Evolutionary conservation across 2,329 filamentous ascomycete species (phyloP).

Genomic region (Botrytis fabae): DNA sequence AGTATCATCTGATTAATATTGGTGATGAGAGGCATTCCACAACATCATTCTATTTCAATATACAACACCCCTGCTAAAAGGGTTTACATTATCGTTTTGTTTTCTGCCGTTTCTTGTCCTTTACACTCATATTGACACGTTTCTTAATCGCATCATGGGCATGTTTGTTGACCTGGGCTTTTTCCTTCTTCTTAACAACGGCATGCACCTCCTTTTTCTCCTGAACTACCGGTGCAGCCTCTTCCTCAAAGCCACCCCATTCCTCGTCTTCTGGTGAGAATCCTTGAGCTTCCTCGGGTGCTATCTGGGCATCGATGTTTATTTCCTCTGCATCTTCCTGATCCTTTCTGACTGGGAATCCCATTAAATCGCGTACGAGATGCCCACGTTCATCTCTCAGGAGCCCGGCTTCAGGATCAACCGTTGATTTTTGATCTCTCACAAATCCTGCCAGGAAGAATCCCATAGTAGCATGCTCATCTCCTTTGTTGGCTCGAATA

Average conservation of each 20-base stretch:
- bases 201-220: constrained; percentile 43
- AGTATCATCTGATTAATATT: background rate
- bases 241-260: constrained; percentile 44
- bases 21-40: background rate
- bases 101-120: constrained; percentile 34
- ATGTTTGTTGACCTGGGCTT: constrained; percentile 21
- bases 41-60: background rate
- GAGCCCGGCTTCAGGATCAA: constrained; percentile 26
- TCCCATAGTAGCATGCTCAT: constrained; percentile 83
- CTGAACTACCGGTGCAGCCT: constrained; percentile 24
- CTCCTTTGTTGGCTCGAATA: constrained; percentile 78
- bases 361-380: constrained; percentile 48
- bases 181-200: constrained; percentile 40
- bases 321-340: constrained; percentile 29
- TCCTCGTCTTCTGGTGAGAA: constrained; percentile 34
- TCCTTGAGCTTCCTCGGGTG: background rate
- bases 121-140: constrained; percentile 25
- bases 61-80: background rate
- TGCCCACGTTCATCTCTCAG: constrained; percentile 54
- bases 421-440: constrained; percentile 42
- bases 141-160: constrained; percentile 23
- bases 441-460: constrained; percentile 94
- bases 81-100: constrained; percentile 24
- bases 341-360: constrained; percentile 43
- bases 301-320: constrained; percentile 21